Percentiles rank a stretch among this genome's conserved stretches.
phyloP scores from a whole-genome alignment of 768 basidiomycete species.

The Suillus variegatus region DNA sequence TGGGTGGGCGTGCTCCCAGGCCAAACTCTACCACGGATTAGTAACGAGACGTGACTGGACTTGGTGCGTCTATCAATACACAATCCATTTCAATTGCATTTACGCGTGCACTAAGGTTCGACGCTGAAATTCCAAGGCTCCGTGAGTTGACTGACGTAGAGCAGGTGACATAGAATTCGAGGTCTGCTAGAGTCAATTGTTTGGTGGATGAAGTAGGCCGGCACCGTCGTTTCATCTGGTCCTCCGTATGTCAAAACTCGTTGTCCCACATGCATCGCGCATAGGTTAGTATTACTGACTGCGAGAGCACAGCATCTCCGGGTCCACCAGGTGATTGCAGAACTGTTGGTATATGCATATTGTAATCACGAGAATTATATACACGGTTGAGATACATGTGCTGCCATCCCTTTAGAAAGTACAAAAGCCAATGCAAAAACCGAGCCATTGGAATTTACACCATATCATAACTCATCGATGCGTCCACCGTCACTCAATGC shows the following conservation, averaged over 20 bases:
- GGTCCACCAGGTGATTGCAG: too few relatives aligned
- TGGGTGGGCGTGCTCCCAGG: slow-evolving; percentile 15
- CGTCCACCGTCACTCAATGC: too few relatives aligned
- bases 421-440: too few relatives aligned
- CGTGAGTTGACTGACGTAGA: neutral
- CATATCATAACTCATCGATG: too few relatives aligned
- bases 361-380: too few relatives aligned
- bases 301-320: too few relatives aligned
- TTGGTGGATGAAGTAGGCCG: neutral
- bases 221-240: neutral
- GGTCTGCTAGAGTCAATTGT: neutral
- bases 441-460: too few relatives aligned
- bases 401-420: too few relatives aligned
- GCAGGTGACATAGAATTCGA: neutral
- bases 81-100: neutral
- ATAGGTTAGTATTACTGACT: neutral
- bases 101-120: slow-evolving; percentile 17
- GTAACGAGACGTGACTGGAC: slow-evolving; percentile 18
- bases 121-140: slow-evolving; percentile 20
- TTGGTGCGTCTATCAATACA: slow-evolving; percentile 18
- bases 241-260: neutral
- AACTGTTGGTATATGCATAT: too few relatives aligned
- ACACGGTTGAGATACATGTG: too few relatives aligned
- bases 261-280: neutral
- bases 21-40: neutral